phyloP scores from a whole-genome alignment of 2,329 filamentous ascomycete species.

The Bipolaris zeicola region DNA sequence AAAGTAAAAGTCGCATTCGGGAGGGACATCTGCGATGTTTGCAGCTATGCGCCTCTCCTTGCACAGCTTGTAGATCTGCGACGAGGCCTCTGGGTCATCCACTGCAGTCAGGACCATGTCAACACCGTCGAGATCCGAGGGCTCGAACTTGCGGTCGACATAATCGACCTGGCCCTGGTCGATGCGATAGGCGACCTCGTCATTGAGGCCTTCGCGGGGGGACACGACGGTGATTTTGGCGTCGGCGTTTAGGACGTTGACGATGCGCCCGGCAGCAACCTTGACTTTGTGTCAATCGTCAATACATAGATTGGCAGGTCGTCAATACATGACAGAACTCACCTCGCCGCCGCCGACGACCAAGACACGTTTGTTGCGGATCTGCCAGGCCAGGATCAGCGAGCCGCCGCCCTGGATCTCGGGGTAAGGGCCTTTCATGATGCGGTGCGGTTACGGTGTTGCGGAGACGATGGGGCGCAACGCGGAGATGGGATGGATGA shows the following conservation, averaged over 20 bases:
- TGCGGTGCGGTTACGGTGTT: slow-evolving; percentile 22
- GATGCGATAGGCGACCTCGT: slow-evolving; percentile 85
- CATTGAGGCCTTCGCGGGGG: slow-evolving; percentile 78
- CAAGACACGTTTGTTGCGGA: slow-evolving; percentile 85
- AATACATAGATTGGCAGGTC: slow-evolving; percentile 13
- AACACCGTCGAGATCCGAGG: slow-evolving; percentile 78
- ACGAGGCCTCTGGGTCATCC: slow-evolving; percentile 90
- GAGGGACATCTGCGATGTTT: slow-evolving; percentile 95
- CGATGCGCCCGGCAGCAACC: slow-evolving; percentile 94
- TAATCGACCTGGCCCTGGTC: slow-evolving; percentile 76
- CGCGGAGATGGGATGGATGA: slow-evolving; percentile 30
- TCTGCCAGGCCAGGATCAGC: slow-evolving; percentile 94
- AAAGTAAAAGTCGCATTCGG: slow-evolving; percentile 99
- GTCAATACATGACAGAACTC: slow-evolving; percentile 38
- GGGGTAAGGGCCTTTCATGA: slow-evolving; percentile 67
- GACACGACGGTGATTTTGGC: slow-evolving; percentile 86
- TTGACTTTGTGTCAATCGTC: slow-evolving; percentile 54
- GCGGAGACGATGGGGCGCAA: slow-evolving; percentile 23
- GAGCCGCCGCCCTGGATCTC: slow-evolving; percentile 88
- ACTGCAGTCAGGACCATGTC: slow-evolving; percentile 93
- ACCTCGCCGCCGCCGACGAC: slow-evolving; percentile 96
- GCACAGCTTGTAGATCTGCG: slow-evolving; percentile 90
- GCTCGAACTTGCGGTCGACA: slow-evolving; percentile 81
- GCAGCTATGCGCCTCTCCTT: slow-evolving; percentile 82
- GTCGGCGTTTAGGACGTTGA: slow-evolving; percentile 94